Conservation (phyloP, 345 rosid species). For the Citrus glauca region DNA sequence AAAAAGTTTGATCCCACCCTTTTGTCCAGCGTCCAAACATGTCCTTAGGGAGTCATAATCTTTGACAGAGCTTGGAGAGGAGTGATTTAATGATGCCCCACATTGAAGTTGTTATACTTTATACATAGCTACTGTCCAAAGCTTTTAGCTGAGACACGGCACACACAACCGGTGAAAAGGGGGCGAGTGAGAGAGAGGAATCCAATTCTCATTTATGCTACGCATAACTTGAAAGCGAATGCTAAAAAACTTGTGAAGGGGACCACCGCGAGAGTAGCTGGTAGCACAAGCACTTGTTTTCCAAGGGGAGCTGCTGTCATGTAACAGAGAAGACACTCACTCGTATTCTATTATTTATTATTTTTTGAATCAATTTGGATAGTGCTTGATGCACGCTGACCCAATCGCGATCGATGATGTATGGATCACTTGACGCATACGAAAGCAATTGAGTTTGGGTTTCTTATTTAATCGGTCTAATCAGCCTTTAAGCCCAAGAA, state of each 20-base stretch:
- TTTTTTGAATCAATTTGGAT: neutral
- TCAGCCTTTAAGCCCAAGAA: neutral
- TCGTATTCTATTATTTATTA: neutral
- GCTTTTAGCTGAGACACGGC: neutral
- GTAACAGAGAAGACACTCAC: neutral
- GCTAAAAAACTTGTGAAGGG: neutral
- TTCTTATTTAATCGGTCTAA: neutral
- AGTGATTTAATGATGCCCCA: neutral
- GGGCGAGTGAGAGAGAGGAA: too few species aligned
- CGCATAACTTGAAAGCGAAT: neutral
- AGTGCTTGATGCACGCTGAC: slow-evolving; percentile 7
- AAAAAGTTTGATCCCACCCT: too few species aligned
- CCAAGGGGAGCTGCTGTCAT: neutral
- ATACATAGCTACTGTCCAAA: slow-evolving; percentile 6
- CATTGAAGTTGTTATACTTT: neutral
- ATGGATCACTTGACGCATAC: too few species aligned
- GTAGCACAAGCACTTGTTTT: neutral
- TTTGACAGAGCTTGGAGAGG: neutral
- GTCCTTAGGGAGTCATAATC: neutral
- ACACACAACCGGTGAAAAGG: too few species aligned
- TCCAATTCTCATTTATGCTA: too few species aligned
- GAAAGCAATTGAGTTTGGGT: neutral
- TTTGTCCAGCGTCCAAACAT: too few species aligned
- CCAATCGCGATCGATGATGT: too few species aligned
- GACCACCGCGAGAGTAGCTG: slow-evolving; percentile 11